Evolutionary conservation across 2,329 filamentous ascomycete genomes (phyloP).

Genomic region (Exserohilum rostratum): DNA sequence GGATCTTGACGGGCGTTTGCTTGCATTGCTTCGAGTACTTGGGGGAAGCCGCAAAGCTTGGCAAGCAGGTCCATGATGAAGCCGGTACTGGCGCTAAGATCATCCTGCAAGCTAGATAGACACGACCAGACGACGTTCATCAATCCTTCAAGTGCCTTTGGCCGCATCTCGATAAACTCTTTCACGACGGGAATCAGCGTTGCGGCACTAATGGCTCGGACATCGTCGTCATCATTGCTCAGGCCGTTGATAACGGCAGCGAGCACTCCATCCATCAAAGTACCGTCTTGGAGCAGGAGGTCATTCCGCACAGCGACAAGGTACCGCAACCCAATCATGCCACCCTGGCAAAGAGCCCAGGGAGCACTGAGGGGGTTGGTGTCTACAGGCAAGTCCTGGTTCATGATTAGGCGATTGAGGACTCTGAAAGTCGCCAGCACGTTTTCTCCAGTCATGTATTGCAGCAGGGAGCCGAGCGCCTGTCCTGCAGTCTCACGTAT

Average conservation of each 20-base stretch:
- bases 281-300: slow-evolving; percentile 78
- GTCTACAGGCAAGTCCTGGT: slow-evolving; percentile 67
- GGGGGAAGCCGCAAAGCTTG: slow-evolving; percentile 90
- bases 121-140: slow-evolving; percentile 98
- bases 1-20: slow-evolving; percentile 77
- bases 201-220: slow-evolving; percentile 95
- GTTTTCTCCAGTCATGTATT: slow-evolving; percentile 77
- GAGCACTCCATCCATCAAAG: slow-evolving; percentile 91
- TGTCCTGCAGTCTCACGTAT: slow-evolving; percentile 96
- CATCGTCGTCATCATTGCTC: slow-evolving; percentile 89
- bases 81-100: slow-evolving; percentile 94
- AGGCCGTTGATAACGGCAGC: slow-evolving; percentile 93
- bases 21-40: slow-evolving; percentile 95
- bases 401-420: slow-evolving; percentile 89
- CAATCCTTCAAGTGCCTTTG: slow-evolving; percentile 75
- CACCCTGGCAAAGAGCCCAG: slow-evolving; percentile 96
- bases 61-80: slow-evolving; percentile 98
- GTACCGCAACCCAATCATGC: slow-evolving; percentile 96
- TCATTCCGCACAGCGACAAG: slow-evolving; percentile 95
- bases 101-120: slow-evolving; percentile 93
- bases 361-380: slow-evolving; percentile 65
- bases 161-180: slow-evolving; percentile 87
- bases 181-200: slow-evolving; percentile 95
- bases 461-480: slow-evolving; percentile 85
- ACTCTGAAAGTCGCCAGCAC: slow-evolving; percentile 86